These are phyloP conservation scores for Helianthus tuberosus DNA, from an alignment of 129 eudicot genomes.

Conservation along the genomic window DNA sequence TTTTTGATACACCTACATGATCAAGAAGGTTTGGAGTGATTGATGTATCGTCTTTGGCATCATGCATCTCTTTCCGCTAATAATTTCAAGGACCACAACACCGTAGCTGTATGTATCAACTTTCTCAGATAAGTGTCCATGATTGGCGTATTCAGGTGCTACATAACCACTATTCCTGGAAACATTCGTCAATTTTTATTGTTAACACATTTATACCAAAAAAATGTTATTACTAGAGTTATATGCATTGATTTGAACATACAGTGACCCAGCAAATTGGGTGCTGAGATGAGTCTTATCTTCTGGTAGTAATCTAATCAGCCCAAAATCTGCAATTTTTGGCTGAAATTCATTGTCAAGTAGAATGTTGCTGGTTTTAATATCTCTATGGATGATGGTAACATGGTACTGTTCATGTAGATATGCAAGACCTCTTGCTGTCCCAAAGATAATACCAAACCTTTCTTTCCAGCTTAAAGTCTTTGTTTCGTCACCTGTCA, in stretches of 20 bases:
- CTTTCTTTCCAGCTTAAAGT: conserved; percentile 60
- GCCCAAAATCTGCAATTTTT: conserved; percentile 75
- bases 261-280: conserved; percentile 62
- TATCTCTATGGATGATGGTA: conserved; percentile 71
- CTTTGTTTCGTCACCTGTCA: conserved; percentile 51
- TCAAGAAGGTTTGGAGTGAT: conserved; percentile 55
- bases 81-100: conserved; percentile 62
- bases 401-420: conserved; percentile 79
- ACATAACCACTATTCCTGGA: conserved; percentile 52
- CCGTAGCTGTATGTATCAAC: conserved; percentile 82
- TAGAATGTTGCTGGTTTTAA: conserved; percentile 70
- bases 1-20: conserved; percentile 38
- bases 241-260: conserved; percentile 23
- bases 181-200: not conserved
- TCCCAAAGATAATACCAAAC: conserved; percentile 60
- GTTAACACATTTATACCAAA: not conserved
- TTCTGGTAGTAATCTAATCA: conserved; percentile 67
- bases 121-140: conserved; percentile 71
- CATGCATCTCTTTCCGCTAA: conserved; percentile 62
- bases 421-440: conserved; percentile 76
- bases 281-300: conserved; percentile 72
- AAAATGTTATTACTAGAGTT: not conserved
- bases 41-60: conserved; percentile 32
- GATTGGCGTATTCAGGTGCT: conserved; percentile 75
- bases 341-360: conserved; percentile 61